Base-by-base conservation (phyloP, 1,284 basidiomycete genomes). In the Malassezia japonica region DNA sequence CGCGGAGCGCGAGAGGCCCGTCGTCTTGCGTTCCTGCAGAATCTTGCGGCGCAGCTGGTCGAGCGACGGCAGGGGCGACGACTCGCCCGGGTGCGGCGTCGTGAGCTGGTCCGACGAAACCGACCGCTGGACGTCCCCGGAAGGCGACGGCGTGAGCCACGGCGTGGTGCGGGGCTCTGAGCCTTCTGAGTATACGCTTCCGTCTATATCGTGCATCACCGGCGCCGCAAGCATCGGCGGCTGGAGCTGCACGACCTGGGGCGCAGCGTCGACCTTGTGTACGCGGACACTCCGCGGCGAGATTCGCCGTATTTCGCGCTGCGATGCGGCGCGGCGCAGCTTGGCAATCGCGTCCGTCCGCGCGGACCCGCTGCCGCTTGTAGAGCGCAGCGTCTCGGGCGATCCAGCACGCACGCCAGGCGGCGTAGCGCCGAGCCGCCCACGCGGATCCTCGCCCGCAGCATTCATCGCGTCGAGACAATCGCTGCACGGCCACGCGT, bases 11-110 rank as follows among this genome's bases (percentile, higher is more conserved):
- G 61, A 59, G 10, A 65, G 50, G 3, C 64, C 64, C 1, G 60
- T 58, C 0, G 59, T 46, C 18, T 59, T 61, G 13, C 67, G 60
- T 41, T 72, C 67, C 27, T 61, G 59, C 1, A 70, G 40, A 37
- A 72, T 65, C 12, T 66, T 56, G 12, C 65, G 60, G 7, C 67
- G 62, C 13, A 72, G 53, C 56, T 68, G 64, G 24, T 68, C 67
- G 15, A 72, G 56, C 12, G 69, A 69, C 0, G 67, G 69, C 25
- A 72, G 52, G 1, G 65, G 67, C 0, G 60, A 61, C 23, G 49
- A 50, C 23, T 45, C 43, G 5, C 7, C 33, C 7, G 25, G 9
- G 16, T 16, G 40, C 27, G 40, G 25, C 18, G 40, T 29, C 27
- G 40, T 16, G 27, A 42, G 40, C 40, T 29, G 13, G 18, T 42